Percentiles rank a stretch among this genome's conserved stretches.
Conservation (phyloP, 2,329 filamentous ascomycete species). For the Nothophoma quercina region DNA sequence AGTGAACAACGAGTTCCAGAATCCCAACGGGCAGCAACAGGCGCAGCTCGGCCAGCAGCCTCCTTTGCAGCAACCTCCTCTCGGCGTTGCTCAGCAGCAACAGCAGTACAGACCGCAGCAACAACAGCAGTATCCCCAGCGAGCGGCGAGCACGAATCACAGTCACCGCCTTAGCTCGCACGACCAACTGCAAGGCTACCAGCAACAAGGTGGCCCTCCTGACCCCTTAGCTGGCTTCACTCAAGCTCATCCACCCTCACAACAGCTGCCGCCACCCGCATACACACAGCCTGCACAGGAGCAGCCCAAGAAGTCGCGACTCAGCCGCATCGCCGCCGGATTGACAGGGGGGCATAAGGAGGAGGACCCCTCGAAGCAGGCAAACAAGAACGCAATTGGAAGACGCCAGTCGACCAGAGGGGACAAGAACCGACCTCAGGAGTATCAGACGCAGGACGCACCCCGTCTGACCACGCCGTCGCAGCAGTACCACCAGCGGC, state of each 20-base stretch:
- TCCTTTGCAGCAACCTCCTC: constrained; percentile 17
- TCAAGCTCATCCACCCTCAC: constrained; percentile 2
- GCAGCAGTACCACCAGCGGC: constrained; percentile 38
- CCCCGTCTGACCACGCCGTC: constrained; percentile 28
- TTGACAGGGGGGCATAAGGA: constrained; percentile 41
- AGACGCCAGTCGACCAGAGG: constrained; percentile 48
- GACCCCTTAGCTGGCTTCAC: constrained; percentile 36
- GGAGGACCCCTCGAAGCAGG: constrained; percentile 37
- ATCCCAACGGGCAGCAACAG: constrained; percentile 18
- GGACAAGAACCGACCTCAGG: constrained; percentile 39
- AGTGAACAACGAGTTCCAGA: constrained; percentile 44
- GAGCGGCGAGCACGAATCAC: constrained; percentile 43
- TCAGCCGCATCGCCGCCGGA: constrained; percentile 43
- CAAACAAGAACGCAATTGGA: constrained; percentile 42
- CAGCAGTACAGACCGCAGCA: constrained; percentile 14
- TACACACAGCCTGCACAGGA: constrained; percentile 22
- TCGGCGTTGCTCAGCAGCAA: constrained; percentile 17
- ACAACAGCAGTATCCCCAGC: constrained; percentile 34
- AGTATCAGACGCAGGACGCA: constrained; percentile 36
- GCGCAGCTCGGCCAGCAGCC: constrained; percentile 21
- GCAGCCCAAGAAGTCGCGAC: constrained; percentile 43
- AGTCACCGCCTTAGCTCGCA: constrained; percentile 41
- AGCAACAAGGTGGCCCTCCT: constrained; percentile 30
- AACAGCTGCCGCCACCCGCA: constrained; percentile 19
- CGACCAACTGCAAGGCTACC: constrained; percentile 42